Conservation (phyloP, 768 basidiomycete species). For the Rhodotorula diobovata region DNA sequence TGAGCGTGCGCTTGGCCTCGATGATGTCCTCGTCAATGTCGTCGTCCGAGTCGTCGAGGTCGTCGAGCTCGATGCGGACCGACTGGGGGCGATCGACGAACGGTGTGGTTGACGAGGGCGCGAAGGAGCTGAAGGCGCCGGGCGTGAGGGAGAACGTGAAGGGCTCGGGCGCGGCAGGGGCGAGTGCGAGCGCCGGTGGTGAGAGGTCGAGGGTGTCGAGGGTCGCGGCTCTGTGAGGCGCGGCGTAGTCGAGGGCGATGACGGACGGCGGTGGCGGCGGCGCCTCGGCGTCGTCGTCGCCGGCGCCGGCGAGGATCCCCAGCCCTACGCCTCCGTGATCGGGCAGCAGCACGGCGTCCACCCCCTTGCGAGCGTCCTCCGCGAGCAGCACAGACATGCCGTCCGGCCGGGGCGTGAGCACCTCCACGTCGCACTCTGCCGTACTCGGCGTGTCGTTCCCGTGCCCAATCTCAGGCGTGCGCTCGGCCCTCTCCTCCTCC, state of each 20-base stretch:
- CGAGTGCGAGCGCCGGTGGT: background rate
- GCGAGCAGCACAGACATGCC: background rate
- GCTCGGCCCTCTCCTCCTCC: constrained; percentile 43
- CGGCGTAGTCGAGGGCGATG: constrained; percentile 37
- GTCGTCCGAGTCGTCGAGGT: constrained; percentile 41
- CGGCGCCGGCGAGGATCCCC: background rate
- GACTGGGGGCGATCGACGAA: background rate
- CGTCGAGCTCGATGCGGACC: constrained; percentile 42
- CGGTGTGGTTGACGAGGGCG: too few relatives aligned
- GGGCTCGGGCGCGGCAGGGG: background rate
- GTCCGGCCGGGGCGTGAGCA: background rate
- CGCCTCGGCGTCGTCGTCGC: background rate
- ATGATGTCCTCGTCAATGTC: constrained; percentile 29
- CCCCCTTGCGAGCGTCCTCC: constrained; percentile 38
- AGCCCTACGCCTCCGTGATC: background rate
- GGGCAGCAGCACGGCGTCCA: too few relatives aligned
- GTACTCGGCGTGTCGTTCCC: constrained; percentile 62
- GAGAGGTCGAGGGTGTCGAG: background rate
- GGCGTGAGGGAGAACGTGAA: constrained; percentile 1
- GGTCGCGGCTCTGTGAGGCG: constrained; percentile 55
- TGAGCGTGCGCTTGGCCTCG: constrained; percentile 39
- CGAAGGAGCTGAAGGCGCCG: background rate
- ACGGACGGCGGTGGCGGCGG: background rate
- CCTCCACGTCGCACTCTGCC: constrained; percentile 42
- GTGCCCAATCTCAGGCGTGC: constrained; percentile 64